Percentiles rank a stretch among this genome's conserved stretches.
Evolutionary conservation across 140 eudicot genomes (phyloP).

Genomic region (Ambrosia hybrid): DNA sequence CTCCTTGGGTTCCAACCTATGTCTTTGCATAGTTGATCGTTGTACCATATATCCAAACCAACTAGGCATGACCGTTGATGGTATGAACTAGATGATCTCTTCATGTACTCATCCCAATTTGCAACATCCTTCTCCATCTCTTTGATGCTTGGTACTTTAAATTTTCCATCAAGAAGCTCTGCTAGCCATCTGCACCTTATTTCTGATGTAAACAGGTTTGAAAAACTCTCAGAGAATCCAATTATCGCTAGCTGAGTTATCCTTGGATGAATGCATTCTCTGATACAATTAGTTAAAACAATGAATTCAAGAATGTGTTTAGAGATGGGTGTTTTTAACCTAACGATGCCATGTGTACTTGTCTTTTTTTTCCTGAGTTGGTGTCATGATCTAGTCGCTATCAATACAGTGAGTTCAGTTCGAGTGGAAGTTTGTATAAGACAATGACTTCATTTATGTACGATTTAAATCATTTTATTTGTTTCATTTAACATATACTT

Average conservation of each 20-base stretch:
- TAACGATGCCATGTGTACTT: too few relatives aligned
- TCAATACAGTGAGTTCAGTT: neutral
- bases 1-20: conserved; percentile 64
- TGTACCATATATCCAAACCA: conserved; percentile 63
- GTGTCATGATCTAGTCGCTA: neutral
- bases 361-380: too few relatives aligned
- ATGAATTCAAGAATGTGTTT: neutral
- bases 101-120: conserved; percentile 55
- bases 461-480: too few relatives aligned
- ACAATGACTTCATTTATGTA: neutral
- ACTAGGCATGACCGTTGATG: conserved; percentile 48
- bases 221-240: conserved; percentile 61
- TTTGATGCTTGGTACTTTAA: conserved; percentile 50
- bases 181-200: conserved; percentile 63
- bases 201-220: conserved; percentile 67
- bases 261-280: conserved; percentile 73
- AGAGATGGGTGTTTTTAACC: neutral
- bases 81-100: conserved; percentile 41
- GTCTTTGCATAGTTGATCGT: conserved; percentile 75
- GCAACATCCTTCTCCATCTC: conserved; percentile 67
- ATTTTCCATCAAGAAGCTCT: conserved; percentile 60
- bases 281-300: conserved; percentile 11
- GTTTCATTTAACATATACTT: neutral
- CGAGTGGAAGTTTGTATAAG: neutral
- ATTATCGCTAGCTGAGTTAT: conserved; percentile 71